These are phyloP conservation scores for Gossypium ekmanianum DNA, from an alignment of 345 rosid species.

Conservation along the genomic window DNA sequence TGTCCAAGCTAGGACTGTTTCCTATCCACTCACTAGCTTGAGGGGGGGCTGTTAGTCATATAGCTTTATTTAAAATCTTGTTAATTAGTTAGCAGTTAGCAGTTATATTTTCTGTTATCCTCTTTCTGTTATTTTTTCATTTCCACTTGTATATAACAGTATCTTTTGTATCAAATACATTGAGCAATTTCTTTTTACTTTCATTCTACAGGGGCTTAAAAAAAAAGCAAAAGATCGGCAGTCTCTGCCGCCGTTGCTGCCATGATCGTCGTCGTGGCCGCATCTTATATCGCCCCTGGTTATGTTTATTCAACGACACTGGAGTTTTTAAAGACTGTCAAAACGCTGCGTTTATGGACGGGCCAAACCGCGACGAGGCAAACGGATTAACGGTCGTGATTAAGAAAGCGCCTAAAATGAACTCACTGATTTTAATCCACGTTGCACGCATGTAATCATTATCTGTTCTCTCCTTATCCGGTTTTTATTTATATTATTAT, in stretches of 20 bases:
- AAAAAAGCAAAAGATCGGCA: neutral
- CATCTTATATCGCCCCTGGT: neutral
- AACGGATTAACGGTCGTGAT: neutral
- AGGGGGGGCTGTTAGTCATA: too few relatives aligned
- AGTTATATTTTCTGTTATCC: too few relatives aligned
- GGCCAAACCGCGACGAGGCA: neutral
- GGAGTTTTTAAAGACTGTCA: neutral
- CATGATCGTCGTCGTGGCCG: neutral
- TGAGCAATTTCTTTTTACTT: too few relatives aligned
- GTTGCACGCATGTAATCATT: constrained; percentile 3
- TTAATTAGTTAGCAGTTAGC: too few relatives aligned
- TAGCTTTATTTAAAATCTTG: too few relatives aligned
- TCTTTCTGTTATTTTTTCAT: too few relatives aligned
- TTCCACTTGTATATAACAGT: too few relatives aligned
- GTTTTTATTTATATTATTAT: neutral
- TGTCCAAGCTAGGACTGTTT: too few relatives aligned
- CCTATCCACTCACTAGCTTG: too few relatives aligned
- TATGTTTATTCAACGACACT: too few relatives aligned
- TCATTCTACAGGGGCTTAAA: neutral
- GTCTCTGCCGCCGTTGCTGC: neutral
- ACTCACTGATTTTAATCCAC: neutral
- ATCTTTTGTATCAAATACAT: too few relatives aligned
- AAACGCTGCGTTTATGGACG: neutral
- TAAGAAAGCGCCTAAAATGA: neutral
- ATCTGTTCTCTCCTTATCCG: neutral